These are phyloP conservation scores for Suhomyces guaymorum DNA, from an alignment of 1,139 yeast species.

Conservation along the genomic window DNA sequence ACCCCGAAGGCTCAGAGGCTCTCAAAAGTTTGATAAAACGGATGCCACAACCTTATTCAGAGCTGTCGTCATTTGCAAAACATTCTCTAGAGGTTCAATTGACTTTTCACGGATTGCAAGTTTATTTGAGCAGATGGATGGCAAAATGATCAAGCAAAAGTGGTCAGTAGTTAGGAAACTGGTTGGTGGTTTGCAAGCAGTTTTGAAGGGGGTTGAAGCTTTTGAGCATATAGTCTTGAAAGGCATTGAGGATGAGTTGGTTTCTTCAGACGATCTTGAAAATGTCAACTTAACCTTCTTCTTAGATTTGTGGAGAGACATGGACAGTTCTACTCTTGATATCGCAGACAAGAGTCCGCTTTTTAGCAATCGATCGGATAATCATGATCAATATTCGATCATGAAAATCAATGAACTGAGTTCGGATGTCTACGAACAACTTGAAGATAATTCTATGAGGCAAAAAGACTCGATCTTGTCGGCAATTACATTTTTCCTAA, in stretches of 20 bases:
- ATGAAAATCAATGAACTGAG: slow-evolving; percentile 24
- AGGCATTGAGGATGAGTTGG: slow-evolving; percentile 51
- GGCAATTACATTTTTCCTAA: slow-evolving; percentile 38
- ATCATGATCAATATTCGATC: slow-evolving; percentile 30
- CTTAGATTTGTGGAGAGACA: slow-evolving; percentile 58
- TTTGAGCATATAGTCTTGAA: slow-evolving; percentile 60
- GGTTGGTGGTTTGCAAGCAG: slow-evolving; percentile 55
- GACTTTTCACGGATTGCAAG: slow-evolving; percentile 60
- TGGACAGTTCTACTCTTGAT: slow-evolving; percentile 38
- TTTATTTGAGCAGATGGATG: slow-evolving; percentile 39
- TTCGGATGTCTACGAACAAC: slow-evolving; percentile 33
- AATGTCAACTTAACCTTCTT: slow-evolving; percentile 50
- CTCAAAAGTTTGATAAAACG: slow-evolving; percentile 35
- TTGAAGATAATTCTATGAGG: slow-evolving; percentile 52
- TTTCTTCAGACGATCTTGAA: slow-evolving; percentile 47
- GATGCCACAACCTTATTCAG: slow-evolving; percentile 55
- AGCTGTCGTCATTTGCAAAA: slow-evolving; percentile 62
- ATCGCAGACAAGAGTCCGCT: slow-evolving; percentile 40
- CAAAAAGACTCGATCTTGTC: slow-evolving; percentile 53
- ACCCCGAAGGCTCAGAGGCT: slow-evolving; percentile 23
- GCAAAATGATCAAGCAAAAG: slow-evolving; percentile 47
- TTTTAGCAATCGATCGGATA: slow-evolving; percentile 28
- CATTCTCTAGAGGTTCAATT: slow-evolving; percentile 50
- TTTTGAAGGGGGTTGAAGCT: slow-evolving; percentile 52
- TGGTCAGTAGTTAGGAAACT: slow-evolving; percentile 64